Percentiles rank a stretch among this genome's conserved stretches.
Evolutionary conservation across 306 rosid genomes (phyloP).

Genomic region (Dalbergia cochinchinensis): DNA sequence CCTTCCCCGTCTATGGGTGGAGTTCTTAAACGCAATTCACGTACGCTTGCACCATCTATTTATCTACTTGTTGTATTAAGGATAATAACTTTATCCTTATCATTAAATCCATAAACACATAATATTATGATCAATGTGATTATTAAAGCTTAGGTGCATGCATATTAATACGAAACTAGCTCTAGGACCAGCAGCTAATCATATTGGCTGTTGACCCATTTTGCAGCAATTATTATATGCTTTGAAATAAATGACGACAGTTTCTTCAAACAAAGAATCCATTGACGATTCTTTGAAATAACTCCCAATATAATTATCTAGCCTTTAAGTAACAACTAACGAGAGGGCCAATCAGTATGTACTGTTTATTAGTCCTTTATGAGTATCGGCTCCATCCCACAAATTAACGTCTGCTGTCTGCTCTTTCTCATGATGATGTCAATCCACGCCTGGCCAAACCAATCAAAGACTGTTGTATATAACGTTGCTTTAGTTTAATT

Average conservation of each 20-base stretch:
- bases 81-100: not conserved
- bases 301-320: not conserved
- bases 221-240: not conserved
- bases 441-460: not conserved
- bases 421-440: not conserved
- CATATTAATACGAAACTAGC: not conserved
- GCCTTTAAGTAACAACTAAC: not conserved
- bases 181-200: not conserved
- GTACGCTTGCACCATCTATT: not conserved
- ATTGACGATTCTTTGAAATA: not conserved
- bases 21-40: not conserved
- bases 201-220: not conserved
- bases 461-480: not conserved
- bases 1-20: too few relatives aligned
- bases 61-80: not conserved
- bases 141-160: conserved; percentile 1
- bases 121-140: not conserved
- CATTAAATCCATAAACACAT: not conserved
- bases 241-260: too few relatives aligned
- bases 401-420: not conserved
- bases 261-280: too few relatives aligned
- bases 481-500: not conserved
- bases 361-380: not conserved
- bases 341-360: not conserved
- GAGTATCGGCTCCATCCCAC: not conserved